Conservation (phyloP, 371 early-diverging fungal species). For the Circinella minor region DNA sequence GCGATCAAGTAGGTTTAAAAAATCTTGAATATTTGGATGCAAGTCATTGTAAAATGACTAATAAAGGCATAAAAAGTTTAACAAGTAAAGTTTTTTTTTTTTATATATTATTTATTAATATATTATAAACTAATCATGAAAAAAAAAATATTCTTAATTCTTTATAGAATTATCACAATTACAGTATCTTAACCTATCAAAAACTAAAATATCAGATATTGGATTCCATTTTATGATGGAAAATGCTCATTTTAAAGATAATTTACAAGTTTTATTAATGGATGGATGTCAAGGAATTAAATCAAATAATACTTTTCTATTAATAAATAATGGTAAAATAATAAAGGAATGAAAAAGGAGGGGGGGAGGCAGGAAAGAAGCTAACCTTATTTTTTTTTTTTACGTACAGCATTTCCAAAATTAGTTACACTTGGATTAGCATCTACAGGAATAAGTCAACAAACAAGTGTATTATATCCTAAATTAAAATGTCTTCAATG, state of each 20-base stretch:
- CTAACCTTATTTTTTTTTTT: no score
- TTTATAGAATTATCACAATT: conserved; percentile 29
- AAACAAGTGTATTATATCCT: conserved; percentile 6
- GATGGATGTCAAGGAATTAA: conserved; percentile 36
- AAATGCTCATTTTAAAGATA: conserved; percentile 24
- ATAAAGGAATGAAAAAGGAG: no score
- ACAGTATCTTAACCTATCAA: conserved; percentile 35
- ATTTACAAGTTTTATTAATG: conserved; percentile 26
- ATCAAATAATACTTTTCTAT: conserved; percentile 18
- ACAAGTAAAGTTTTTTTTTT: conserved; percentile 24
- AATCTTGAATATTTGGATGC: conserved; percentile 41
- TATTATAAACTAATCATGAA: no score
- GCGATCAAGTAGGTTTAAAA: conserved; percentile 31
- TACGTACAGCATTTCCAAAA: conserved; percentile 28
- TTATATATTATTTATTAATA: no score
- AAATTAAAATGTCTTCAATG: conserved; percentile 18
- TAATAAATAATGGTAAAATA: conserved; percentile 30
- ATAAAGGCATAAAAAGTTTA: conserved; percentile 38
- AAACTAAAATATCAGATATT: conserved; percentile 40
- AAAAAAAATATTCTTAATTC: no score
- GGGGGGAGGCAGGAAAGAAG: no score
- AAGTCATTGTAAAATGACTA: conserved; percentile 48
- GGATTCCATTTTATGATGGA: conserved; percentile 29
- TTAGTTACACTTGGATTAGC: conserved; percentile 36
- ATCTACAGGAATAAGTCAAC: conserved; percentile 21